phyloP scores from a whole-genome alignment of 108 stramenopile species.

The Nitzschia sp. region DNA sequence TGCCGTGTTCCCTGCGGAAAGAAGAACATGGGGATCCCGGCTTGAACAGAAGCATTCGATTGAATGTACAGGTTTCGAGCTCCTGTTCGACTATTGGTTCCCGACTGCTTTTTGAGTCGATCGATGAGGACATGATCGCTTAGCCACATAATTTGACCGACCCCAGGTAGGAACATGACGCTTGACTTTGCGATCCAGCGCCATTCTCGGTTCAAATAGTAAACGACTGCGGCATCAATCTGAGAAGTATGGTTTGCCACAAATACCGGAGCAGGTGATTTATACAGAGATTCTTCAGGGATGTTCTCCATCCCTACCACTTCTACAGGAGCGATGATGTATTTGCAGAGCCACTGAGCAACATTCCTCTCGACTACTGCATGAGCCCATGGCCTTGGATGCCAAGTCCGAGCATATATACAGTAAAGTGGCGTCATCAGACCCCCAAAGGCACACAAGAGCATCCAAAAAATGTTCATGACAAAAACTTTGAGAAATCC shows the following conservation, averaged over 20 bases:
- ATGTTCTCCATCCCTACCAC: conserved; percentile 63
- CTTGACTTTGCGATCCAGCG: conserved; percentile 81
- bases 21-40: conserved; percentile 80
- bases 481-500: conserved; percentile 62
- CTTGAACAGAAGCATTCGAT: conserved; percentile 66
- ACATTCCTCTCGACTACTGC: conserved; percentile 32
- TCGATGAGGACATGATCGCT: conserved; percentile 72
- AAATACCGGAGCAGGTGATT: conserved; percentile 67
- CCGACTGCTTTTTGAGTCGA: conserved; percentile 38
- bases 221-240: conserved; percentile 70
- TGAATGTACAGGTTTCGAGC: conserved; percentile 67
- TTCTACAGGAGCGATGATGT: conserved; percentile 58
- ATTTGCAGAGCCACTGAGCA: conserved; percentile 18
- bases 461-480: conserved; percentile 78
- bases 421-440: conserved; percentile 50
- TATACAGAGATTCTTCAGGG: conserved; percentile 26
- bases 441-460: conserved; percentile 47
- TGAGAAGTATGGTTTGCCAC: conserved; percentile 84
- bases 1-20: conserved; percentile 87
- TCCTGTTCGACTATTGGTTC: conserved; percentile 14
- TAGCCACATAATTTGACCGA: conserved; percentile 74
- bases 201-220: conserved; percentile 57
- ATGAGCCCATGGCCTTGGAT: conserved; percentile 43
- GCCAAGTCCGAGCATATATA: conserved; percentile 17
- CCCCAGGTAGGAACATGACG: conserved; percentile 72